Percentiles rank a stretch among this genome's conserved stretches.
These are phyloP conservation scores for Hypoxylon fragiforme DNA, from an alignment of 495 filamentous ascomycete genomes.

Conservation along the genomic window DNA sequence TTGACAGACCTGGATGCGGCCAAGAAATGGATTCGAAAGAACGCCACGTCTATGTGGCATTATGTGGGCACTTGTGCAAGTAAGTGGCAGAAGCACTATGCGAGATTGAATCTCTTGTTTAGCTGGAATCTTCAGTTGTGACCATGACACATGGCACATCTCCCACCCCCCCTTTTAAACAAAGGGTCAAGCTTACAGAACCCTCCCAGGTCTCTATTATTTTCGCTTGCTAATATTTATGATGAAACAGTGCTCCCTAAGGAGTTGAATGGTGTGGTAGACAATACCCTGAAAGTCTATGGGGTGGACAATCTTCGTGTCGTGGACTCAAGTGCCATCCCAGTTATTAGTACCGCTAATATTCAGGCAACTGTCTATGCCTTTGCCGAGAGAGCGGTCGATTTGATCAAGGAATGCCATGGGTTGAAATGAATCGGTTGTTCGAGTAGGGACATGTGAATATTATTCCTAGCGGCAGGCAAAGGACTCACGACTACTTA, in stretches of 20 bases:
- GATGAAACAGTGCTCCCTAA: conserved; percentile 30
- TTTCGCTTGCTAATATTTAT: background rate
- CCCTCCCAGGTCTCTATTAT: background rate
- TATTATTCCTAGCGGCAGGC: too few species aligned
- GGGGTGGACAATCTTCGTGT: conserved; percentile 51
- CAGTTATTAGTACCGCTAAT: conserved; percentile 50
- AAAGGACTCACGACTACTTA: too few species aligned
- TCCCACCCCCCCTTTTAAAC: too few species aligned
- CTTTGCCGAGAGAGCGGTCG: conserved; percentile 56
- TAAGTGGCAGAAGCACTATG: too few species aligned
- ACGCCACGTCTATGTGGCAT: conserved; percentile 21
- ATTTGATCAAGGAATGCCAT: conserved; percentile 51
- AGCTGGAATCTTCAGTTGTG: too few species aligned
- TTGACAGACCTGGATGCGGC: conserved; percentile 6
- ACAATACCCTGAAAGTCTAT: conserved; percentile 49
- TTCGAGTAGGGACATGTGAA: too few species aligned
- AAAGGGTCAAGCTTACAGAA: background rate
- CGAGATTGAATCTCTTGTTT: background rate
- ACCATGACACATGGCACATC: too few species aligned
- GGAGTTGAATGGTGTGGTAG: conserved; percentile 46
- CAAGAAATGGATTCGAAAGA: background rate
- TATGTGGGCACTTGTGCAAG: conserved; percentile 24
- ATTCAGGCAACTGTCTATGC: conserved; percentile 56
- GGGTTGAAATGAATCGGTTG: too few species aligned
- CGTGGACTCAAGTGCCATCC: conserved; percentile 58